A percentile compares a stretch with the other conserved stretches of the same genome.
Conservation (phyloP, 2,329 filamentous ascomycete species). For the Arthrobotrys entomopaga region DNA sequence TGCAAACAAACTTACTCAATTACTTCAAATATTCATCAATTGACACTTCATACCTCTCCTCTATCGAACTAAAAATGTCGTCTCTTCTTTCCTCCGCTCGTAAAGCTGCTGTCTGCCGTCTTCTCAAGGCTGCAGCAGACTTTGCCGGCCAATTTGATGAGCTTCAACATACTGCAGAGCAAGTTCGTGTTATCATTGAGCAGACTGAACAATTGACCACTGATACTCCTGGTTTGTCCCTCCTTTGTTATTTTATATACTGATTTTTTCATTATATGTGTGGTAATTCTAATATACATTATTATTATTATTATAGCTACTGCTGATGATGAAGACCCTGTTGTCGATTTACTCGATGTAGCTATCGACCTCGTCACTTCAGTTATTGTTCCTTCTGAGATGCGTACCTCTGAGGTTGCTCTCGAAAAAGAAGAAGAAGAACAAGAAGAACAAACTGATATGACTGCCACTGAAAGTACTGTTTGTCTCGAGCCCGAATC, state of each 20-base stretch:
- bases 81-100: neutral
- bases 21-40: too few relatives aligned
- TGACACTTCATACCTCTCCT: too few relatives aligned
- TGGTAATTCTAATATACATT: slow-evolving; percentile 1
- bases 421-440: too few relatives aligned
- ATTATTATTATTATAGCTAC: neutral
- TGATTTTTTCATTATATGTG: neutral
- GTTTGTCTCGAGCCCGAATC: slow-evolving; percentile 1
- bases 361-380: slow-evolving; percentile 6
- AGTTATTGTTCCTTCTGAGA: neutral
- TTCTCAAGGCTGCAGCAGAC: slow-evolving; percentile 12
- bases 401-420: too few relatives aligned
- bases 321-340: slow-evolving; percentile 19
- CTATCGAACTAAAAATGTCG: neutral
- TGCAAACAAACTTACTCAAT: too few relatives aligned
- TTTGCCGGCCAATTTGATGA: slow-evolving; percentile 11
- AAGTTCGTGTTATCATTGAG: neutral
- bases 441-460: neutral
- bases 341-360: slow-evolving; percentile 13
- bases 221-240: neutral
- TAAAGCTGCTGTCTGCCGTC: slow-evolving; percentile 5
- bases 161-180: neutral
- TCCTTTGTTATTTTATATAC: neutral
- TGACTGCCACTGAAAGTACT: neutral
- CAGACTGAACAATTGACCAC: neutral